These are phyloP conservation scores for Fonsecaea pedrosoi DNA, from an alignment of 2,329 filamentous ascomycete genomes.

Conservation along the genomic window DNA sequence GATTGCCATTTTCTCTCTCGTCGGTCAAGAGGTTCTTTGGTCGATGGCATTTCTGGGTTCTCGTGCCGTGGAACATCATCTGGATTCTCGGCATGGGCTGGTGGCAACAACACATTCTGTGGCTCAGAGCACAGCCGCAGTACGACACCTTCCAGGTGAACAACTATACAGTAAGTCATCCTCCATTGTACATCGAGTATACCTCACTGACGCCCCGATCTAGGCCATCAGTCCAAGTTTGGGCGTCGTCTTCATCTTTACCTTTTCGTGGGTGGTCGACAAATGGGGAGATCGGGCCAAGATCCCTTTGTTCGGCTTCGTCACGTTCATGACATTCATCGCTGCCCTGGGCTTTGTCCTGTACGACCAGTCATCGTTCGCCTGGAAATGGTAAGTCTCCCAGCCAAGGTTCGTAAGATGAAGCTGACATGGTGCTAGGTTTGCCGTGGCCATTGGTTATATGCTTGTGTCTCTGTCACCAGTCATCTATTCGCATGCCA, in stretches of 20 bases:
- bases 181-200: too few relatives aligned
- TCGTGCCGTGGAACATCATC: slow-evolving; percentile 17
- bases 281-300: slow-evolving; percentile 20
- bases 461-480: slow-evolving; percentile 12
- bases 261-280: slow-evolving; percentile 17
- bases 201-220: too few relatives aligned
- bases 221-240: slow-evolving; percentile 17
- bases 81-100: slow-evolving; percentile 10
- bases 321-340: slow-evolving; percentile 9
- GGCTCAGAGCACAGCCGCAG: slow-evolving; percentile 8
- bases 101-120: slow-evolving; percentile 8
- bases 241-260: slow-evolving; percentile 17
- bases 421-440: background rate
- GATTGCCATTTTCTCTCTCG: slow-evolving; percentile 10
- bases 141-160: slow-evolving; percentile 10
- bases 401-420: too few relatives aligned
- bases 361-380: slow-evolving; percentile 13
- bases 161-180: slow-evolving; percentile 7
- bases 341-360: slow-evolving; percentile 12
- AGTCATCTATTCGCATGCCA: slow-evolving; percentile 21
- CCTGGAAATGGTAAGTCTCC: slow-evolving; percentile 13
- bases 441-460: slow-evolving; percentile 14
- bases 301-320: slow-evolving; percentile 22
- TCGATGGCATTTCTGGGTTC: slow-evolving; percentile 24
- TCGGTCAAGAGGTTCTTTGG: slow-evolving; percentile 23